phyloP scores from a whole-genome alignment of 441 rosid genomes.

The Populus hybrid region DNA sequence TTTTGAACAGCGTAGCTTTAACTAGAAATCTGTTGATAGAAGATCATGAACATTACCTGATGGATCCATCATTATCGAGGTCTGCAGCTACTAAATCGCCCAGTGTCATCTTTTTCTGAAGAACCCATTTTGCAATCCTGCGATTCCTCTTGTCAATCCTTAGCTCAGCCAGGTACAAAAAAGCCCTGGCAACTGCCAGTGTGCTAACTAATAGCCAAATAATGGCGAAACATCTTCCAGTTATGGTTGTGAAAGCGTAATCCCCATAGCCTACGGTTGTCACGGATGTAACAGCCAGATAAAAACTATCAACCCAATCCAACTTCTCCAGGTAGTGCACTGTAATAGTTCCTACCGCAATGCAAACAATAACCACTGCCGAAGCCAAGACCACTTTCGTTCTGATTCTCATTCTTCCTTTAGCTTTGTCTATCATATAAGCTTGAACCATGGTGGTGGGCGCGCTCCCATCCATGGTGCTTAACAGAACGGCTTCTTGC shows the following conservation, averaged over 20 bases:
- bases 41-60: slow-evolving; percentile 46
- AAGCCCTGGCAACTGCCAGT: slow-evolving; percentile 64
- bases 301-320: slow-evolving; percentile 62
- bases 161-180: slow-evolving; percentile 52
- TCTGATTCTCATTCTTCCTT: slow-evolving; percentile 70
- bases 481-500: slow-evolving; percentile 56
- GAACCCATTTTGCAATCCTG: slow-evolving; percentile 56
- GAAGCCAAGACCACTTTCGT: slow-evolving; percentile 56
- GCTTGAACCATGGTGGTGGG: slow-evolving; percentile 44
- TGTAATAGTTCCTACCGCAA: slow-evolving; percentile 46
- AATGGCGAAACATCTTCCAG: slow-evolving; percentile 62
- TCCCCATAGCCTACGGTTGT: slow-evolving; percentile 78
- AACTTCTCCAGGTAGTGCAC: slow-evolving; percentile 45
- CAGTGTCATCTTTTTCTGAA: slow-evolving; percentile 59
- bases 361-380: slow-evolving; percentile 43
- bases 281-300: slow-evolving; percentile 62
- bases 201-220: slow-evolving; percentile 61
- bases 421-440: slow-evolving; percentile 52
- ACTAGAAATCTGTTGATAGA: neutral
- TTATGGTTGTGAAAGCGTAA: slow-evolving; percentile 39
- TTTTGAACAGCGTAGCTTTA: neutral
- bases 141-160: slow-evolving; percentile 62
- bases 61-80: slow-evolving; percentile 62
- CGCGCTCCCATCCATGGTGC: slow-evolving; percentile 49
- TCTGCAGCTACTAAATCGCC: slow-evolving; percentile 74